Evolutionary conservation across 805 yeast species (phyloP), one percentile per base, ranked within the genome.

Genomic region (Metschnikowia chrysomelidarum): DNA sequence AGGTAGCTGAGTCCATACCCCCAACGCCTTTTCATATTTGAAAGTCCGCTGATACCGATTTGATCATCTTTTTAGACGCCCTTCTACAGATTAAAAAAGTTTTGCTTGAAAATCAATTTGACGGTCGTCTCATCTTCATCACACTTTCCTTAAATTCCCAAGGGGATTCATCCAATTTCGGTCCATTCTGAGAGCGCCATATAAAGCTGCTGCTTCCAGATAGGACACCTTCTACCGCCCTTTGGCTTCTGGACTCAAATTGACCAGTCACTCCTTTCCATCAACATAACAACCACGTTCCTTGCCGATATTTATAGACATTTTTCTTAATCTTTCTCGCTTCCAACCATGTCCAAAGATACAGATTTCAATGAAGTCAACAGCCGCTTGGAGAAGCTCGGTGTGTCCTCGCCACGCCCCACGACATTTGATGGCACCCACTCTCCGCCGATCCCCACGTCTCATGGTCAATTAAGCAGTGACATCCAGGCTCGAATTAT

Each of bases 401-500:
- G 42, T 21, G 24, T 43, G 21, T 24, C 26, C n/a, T 36, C 44
- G 9, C 34, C 49, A 12, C 45, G 41, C 20, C 36, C 41, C 15
- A 23, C 32, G 9, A 32, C 48, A 5, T 43, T 36, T 23, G 51
- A 47, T 26, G 51, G 49, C 8, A 24, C 48, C 8, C 44, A 37
- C 16, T 39, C 45, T 19, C 51, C 51, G 11, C 48, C 51, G 8
- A 43, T 47, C 12, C 34, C 50, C 15, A 41, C 50, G 7, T 38
- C 51, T 15, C 51, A 46, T 25, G 51, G 51, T 33, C 50, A 45
- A 8, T 31, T 82, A 32, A 79, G 74, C 49, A 81, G 93, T 8
- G 91, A 85, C 44, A 75, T 87, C 25, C 96, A 88, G 58, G 96
- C 96, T 1, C 70, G 93, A 44, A 72, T 89, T 23, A 64, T 84